A percentile compares a stretch with the other conserved stretches of the same genome.
Evolutionary conservation across 2,329 filamentous ascomycete species (phyloP).

Genomic region (Pseudogymnoascus sp.): DNA sequence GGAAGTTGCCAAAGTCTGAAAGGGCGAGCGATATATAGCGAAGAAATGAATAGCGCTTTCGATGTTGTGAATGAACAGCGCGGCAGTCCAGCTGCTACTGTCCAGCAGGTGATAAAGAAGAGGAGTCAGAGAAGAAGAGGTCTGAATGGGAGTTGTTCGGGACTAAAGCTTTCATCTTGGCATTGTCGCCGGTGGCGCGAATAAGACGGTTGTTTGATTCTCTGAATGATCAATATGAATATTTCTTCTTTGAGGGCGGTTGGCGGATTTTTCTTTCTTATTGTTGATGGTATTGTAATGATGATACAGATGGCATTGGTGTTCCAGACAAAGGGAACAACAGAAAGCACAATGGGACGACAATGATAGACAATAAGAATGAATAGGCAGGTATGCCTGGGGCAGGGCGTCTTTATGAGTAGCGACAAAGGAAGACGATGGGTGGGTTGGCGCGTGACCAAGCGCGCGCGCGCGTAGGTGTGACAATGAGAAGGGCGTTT

Average conservation of each 20-base stretch:
- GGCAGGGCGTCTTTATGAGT: neutral
- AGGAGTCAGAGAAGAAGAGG: neutral
- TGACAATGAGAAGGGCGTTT: conserved; percentile 2
- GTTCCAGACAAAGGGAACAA: neutral
- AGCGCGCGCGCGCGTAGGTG: neutral
- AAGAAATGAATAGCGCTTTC: conserved; percentile 3
- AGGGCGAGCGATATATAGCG: neutral
- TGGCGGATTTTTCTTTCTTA: neutral
- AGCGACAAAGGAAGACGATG: neutral
- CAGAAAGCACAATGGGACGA: neutral
- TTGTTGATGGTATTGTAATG: neutral
- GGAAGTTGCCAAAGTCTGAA: neutral
- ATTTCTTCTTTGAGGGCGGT: neutral
- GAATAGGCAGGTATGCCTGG: neutral
- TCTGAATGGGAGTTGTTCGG: conserved; percentile 3
- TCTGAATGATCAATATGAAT: neutral
- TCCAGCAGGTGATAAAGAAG: conserved; percentile 3
- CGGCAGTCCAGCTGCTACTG: conserved; percentile 6
- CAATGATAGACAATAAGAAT: conserved; percentile 1
- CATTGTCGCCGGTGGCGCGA: neutral
- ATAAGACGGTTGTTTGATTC: neutral
- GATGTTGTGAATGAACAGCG: neutral
- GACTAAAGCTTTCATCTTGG: conserved; percentile 5
- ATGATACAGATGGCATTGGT: neutral
- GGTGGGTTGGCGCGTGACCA: neutral